These are phyloP conservation scores for Symbiodinium pilosum DNA, from an alignment of 73 alveolate genomes.

Conservation along the genomic window DNA sequence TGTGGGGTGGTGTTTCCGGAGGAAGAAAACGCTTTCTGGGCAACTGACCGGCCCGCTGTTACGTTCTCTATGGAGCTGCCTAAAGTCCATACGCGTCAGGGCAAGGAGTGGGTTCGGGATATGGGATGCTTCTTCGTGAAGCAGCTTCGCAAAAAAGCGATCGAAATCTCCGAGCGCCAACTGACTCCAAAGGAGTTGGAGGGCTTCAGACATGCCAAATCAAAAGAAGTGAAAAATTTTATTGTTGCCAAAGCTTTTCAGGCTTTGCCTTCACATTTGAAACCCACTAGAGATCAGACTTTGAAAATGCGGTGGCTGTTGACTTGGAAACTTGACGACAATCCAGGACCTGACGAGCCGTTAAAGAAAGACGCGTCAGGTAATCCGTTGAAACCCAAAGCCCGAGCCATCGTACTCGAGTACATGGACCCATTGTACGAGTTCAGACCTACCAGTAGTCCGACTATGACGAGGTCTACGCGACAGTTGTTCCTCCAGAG, in stretches of 20 bases:
- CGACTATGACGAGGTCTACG: neutral
- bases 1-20: neutral
- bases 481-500: neutral
- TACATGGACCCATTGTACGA: slow-evolving; percentile 21
- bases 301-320: slow-evolving; percentile 31
- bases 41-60: neutral
- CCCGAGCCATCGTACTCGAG: neutral
- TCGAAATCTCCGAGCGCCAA: neutral
- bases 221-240: neutral
- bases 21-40: neutral
- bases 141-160: neutral
- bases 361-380: neutral
- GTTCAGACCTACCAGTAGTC: neutral
- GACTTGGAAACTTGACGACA: neutral
- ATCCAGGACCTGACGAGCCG: neutral
- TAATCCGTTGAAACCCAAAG: neutral
- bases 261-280: neutral
- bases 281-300: neutral
- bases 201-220: neutral
- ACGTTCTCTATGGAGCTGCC: neutral
- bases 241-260: neutral
- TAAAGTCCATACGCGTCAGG: neutral
- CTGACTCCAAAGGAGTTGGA: neutral
- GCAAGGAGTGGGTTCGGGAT: neutral
- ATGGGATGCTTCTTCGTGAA: neutral